Base-by-base conservation (phyloP, 2,329 filamentous ascomycete genomes). In the Amauroascus verrucosus region DNA sequence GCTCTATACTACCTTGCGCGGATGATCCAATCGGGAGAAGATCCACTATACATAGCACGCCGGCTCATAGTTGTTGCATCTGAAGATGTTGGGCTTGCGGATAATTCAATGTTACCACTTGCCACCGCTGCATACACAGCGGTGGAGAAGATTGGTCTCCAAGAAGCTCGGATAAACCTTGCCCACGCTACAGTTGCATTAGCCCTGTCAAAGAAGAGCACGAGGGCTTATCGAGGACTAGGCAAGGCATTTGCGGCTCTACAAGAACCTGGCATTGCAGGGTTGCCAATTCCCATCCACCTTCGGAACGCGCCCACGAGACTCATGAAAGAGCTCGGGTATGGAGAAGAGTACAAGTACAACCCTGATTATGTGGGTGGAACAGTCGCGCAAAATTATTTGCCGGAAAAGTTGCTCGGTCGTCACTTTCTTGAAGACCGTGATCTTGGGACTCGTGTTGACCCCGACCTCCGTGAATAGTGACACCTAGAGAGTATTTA, bases 21-120 rank as follows among this genome's bases (percentile, higher is more conserved):
- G 33, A 98, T 98, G 93, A 80, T 98, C 4, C 86, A 95, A 63
- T 93, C 87, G 0, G 91, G 91, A 55, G 91, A 97, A 69, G 93
- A 97, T 62, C 88, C 91, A 0, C 76, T 96, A 0, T 97, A 91
- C 69, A 84, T 98, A 53, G 91, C 93, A 4, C 82, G 93, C 1
- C 84, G 93, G 32, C 87, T 98, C 76, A 85, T 98, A 6, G 90
- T 97, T 11, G 89, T 97, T 50, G 91, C 93, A 0, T 93, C 86
- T 1, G 93, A 98, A 67, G 93, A 98, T 64, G 82, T 97, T 37
- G 93, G 91, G 0, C 73, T 97, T 0, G 93, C 91, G 3, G 90
- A 97, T 68, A 91, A 86, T 68, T 79, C 78, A 7, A 79, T 97
- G 68, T 77, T 98, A 0, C 78, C 84, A 0, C 80, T 98, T 1